A percentile compares a stretch with the other conserved stretches of the same genome.
Evolutionary conservation across 805 yeast genomes (phyloP).

Genomic region (Teunomyces lycoperdinae): DNA sequence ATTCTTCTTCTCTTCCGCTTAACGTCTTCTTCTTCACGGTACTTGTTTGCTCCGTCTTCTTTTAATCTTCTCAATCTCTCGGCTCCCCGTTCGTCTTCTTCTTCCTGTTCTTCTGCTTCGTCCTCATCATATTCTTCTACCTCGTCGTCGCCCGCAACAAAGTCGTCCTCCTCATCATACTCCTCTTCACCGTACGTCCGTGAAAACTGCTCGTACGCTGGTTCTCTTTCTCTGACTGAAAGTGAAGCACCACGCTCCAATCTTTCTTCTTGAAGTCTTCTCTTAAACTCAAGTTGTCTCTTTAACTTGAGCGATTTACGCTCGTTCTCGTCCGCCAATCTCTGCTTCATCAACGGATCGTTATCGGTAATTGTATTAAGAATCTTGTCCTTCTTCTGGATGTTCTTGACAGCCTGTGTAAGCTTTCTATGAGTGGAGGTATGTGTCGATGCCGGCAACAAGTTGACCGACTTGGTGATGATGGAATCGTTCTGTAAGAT

Average conservation of each 20-base stretch:
- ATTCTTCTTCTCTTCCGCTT: constrained; percentile 47
- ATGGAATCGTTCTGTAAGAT: constrained; percentile 67
- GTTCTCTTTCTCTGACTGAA: constrained; percentile 21
- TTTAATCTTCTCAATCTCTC: constrained; percentile 56
- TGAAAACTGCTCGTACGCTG: constrained; percentile 39
- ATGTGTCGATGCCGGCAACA: constrained; percentile 87
- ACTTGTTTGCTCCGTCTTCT: constrained; percentile 53
- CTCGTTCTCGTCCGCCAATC: constrained; percentile 63
- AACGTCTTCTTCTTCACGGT: constrained; percentile 36
- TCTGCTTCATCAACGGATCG: constrained; percentile 71
- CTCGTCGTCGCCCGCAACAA: constrained; percentile 42
- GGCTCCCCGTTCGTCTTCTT: constrained; percentile 54
- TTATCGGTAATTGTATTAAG: constrained; percentile 52
- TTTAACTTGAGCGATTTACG: constrained; percentile 56
- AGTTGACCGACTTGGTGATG: constrained; percentile 62
- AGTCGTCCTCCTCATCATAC: constrained; percentile 42
- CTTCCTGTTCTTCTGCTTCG: constrained; percentile 45
- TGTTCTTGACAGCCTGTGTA: constrained; percentile 62
- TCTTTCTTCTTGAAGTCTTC: constrained; percentile 59
- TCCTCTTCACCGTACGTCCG: constrained; percentile 32
- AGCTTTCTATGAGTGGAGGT: constrained; percentile 79
- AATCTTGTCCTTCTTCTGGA: constrained; percentile 46
- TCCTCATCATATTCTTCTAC: constrained; percentile 40
- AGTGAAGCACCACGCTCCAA: constrained; percentile 44
- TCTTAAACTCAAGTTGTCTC: constrained; percentile 62